These are phyloP conservation scores for Alectoria sarmentosa DNA, from an alignment of 495 filamentous ascomycete species.

Conservation along the genomic window DNA sequence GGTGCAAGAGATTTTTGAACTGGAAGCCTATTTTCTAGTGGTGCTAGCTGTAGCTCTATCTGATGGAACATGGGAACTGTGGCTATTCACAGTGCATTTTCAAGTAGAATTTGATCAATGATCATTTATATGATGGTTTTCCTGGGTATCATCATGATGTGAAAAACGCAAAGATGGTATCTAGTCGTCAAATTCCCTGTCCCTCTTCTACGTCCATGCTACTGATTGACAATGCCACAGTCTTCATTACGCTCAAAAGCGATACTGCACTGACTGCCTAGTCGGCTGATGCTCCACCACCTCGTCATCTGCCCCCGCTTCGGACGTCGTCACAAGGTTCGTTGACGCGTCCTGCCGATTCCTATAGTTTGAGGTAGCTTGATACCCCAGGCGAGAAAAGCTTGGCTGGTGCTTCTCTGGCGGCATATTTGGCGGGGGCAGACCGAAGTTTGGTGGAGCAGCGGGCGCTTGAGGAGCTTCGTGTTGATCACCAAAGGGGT, in stretches of 20 bases:
- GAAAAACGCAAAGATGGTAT: background rate
- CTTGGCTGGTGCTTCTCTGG: conserved; percentile 6
- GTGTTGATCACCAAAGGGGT: conserved; percentile 22
- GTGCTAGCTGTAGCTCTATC: background rate
- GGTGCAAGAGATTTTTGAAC: background rate
- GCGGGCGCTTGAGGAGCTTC: conserved; percentile 10
- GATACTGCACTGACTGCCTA: conserved; percentile 19
- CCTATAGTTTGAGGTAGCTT: conserved; percentile 14
- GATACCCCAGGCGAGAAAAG: conserved; percentile 10
- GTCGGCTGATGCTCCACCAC: conserved; percentile 7
- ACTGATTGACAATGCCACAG: background rate
- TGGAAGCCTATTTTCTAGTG: background rate
- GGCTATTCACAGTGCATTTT: background rate
- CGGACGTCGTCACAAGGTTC: conserved; percentile 8
- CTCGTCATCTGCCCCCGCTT: conserved; percentile 3
- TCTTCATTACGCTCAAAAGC: conserved; percentile 5
- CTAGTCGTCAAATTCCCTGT: background rate
- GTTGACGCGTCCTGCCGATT: conserved; percentile 3
- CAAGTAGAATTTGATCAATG: background rate
- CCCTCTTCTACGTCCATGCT: background rate
- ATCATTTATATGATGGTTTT: background rate
- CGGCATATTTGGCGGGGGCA: conserved; percentile 10
- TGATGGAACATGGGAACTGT: background rate
- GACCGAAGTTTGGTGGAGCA: conserved; percentile 13
- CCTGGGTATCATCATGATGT: conserved; percentile 1